A percentile compares a stretch with the other conserved stretches of the same genome.
Conservation (phyloP, 1,139 yeast species). For the Arxiozyma slooffiae region DNA sequence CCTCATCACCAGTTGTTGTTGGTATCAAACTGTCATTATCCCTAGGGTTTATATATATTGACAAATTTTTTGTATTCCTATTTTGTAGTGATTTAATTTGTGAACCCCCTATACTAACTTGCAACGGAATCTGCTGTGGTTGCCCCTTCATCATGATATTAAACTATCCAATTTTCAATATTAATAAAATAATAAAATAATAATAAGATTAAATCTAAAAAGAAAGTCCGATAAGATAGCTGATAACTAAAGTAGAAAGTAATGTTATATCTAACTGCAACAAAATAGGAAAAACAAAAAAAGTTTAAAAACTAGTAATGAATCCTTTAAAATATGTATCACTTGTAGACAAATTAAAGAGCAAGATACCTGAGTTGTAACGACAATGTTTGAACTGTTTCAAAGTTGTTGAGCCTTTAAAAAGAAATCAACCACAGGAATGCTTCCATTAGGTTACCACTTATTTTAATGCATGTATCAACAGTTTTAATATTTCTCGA, state of each 20-base stretch:
- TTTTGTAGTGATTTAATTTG: constrained; percentile 15
- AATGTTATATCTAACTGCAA: no score
- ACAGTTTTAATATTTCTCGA: neutral
- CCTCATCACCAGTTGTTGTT: neutral
- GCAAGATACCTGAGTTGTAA: no score
- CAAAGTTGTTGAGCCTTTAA: neutral
- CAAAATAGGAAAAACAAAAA: no score
- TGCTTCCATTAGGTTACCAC: neutral
- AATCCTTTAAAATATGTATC: no score
- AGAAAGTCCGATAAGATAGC: no score
- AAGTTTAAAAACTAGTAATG: no score
- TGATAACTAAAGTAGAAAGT: no score
- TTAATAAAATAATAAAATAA: no score
- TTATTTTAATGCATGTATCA: neutral
- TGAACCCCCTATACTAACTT: neutral
- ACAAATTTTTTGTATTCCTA: constrained; percentile 26
- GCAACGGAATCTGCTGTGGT: neutral
- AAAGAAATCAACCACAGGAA: no score
- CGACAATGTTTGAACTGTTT: neutral
- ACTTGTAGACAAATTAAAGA: no score
- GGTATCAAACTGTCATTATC: neutral
- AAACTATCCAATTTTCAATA: no score
- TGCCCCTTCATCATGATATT: neutral
- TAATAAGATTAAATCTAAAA: no score
- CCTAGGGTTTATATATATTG: constrained; percentile 12